phyloP scores from a whole-genome alignment of 1,139 yeast genomes.

The Trichomonascaceae sp. region DNA sequence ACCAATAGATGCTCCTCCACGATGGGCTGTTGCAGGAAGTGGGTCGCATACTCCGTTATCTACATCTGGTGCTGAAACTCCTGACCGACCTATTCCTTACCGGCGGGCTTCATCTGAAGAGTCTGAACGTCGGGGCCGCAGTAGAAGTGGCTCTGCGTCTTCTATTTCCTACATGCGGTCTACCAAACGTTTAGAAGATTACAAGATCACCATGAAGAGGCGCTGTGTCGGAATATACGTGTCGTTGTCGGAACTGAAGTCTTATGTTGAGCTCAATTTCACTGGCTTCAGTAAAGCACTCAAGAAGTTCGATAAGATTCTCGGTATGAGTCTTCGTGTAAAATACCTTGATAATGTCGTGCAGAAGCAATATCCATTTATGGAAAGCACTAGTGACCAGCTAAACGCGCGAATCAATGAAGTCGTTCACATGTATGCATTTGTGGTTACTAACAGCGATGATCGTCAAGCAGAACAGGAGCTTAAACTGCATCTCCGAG shows the following conservation, averaged over 20 bases:
- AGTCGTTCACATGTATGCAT: conserved; percentile 47
- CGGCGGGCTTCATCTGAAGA: background rate
- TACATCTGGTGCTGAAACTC: conserved; percentile 5
- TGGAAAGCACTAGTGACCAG: conserved; percentile 38
- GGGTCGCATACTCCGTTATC: conserved; percentile 3
- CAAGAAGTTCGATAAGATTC: conserved; percentile 83
- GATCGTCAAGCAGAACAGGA: conserved; percentile 56
- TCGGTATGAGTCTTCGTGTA: conserved; percentile 53
- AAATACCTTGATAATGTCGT: conserved; percentile 37
- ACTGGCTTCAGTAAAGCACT: conserved; percentile 86
- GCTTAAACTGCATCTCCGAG: conserved; percentile 70
- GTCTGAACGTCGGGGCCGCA: background rate
- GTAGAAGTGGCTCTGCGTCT: background rate
- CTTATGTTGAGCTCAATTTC: conserved; percentile 72
- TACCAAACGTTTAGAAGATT: conserved; percentile 12
- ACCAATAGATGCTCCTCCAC: background rate
- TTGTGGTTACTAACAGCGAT: conserved; percentile 38
- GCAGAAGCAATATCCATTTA: conserved; percentile 41
- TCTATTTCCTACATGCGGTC: background rate
- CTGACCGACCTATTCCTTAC: conserved; percentile 5
- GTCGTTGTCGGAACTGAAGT: conserved; percentile 71
- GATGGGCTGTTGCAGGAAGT: background rate
- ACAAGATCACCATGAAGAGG: conserved; percentile 58
- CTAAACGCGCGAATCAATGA: conserved; percentile 46
- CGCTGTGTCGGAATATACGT: conserved; percentile 64